Conservation (phyloP, 306 rosid genomes). For the Vigna hirtella region DNA sequence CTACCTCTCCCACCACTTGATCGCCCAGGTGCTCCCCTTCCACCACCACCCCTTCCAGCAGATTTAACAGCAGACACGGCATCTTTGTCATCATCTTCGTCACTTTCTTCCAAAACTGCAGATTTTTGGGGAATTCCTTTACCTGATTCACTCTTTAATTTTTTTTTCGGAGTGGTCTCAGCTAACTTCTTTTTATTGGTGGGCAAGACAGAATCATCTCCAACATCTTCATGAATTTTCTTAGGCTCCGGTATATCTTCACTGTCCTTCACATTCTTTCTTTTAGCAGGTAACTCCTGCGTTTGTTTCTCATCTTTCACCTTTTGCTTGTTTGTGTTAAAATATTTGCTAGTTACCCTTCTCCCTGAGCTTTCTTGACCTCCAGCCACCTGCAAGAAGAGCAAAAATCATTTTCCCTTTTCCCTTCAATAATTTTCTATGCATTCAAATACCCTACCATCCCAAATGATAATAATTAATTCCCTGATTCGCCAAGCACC, state of each 20-base stretch:
- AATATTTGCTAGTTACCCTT: constrained; percentile 85
- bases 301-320: constrained; percentile 59
- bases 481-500: constrained; percentile 16
- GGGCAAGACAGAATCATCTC: constrained; percentile 54
- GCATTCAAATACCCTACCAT: constrained; percentile 18
- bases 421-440: not conserved
- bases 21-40: constrained; percentile 67
- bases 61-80: constrained; percentile 56
- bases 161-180: constrained; percentile 70
- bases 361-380: constrained; percentile 70
- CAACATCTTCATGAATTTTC: constrained; percentile 57
- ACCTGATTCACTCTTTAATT: constrained; percentile 75
- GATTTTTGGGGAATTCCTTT: constrained; percentile 61
- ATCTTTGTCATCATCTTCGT: constrained; percentile 64
- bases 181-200: constrained; percentile 54
- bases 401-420: constrained; percentile 9
- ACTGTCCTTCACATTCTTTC: constrained; percentile 61
- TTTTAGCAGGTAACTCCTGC: constrained; percentile 67
- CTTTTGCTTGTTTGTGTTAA: constrained; percentile 61
- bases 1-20: constrained; percentile 88
- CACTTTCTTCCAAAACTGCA: constrained; percentile 60
- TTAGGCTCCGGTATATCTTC: constrained; percentile 54
- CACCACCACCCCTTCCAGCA: constrained; percentile 85
- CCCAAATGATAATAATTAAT: constrained; percentile 2
- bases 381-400: constrained; percentile 53